Percentiles rank a stretch among this genome's conserved stretches.
Conservation (phyloP, 768 basidiomycete species). For the Tulasnella sp. region DNA sequence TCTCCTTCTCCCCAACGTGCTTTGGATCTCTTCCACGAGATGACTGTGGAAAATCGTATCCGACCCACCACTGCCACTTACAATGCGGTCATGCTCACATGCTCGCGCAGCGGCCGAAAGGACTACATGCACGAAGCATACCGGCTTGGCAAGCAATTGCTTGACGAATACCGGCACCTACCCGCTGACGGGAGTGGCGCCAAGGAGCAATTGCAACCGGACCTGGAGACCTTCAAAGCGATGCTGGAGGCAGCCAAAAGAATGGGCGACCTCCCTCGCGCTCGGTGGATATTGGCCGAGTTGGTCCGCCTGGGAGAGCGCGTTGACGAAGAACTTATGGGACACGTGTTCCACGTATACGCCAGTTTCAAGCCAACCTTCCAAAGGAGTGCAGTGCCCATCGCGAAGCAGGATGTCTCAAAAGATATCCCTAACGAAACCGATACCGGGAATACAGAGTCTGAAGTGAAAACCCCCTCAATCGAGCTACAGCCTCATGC, state of each 20-base stretch:
- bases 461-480: neutral
- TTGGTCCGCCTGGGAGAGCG: slow-evolving; percentile 48
- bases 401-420: neutral
- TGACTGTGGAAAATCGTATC: slow-evolving; percentile 69
- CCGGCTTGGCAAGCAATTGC: slow-evolving; percentile 64
- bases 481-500: neutral
- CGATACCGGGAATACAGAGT: neutral
- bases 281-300: slow-evolving; percentile 89
- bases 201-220: slow-evolving; percentile 49
- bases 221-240: slow-evolving; percentile 67
- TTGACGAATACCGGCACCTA: slow-evolving; percentile 47
- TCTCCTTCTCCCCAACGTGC: slow-evolving; percentile 62
- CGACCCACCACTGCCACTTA: slow-evolving; percentile 67
- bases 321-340: slow-evolving; percentile 67
- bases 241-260: slow-evolving; percentile 89
- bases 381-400: slow-evolving; percentile 39
- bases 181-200: slow-evolving; percentile 40
- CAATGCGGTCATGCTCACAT: slow-evolving; percentile 77
- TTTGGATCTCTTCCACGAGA: slow-evolving; percentile 88
- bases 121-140: slow-evolving; percentile 76
- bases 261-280: slow-evolving; percentile 73
- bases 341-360: slow-evolving; percentile 84
- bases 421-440: neutral
- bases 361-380: slow-evolving; percentile 74
- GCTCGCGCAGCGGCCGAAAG: slow-evolving; percentile 51